Conservation (phyloP, 805 yeast species). For the Ogataea polymorpha region DNA sequence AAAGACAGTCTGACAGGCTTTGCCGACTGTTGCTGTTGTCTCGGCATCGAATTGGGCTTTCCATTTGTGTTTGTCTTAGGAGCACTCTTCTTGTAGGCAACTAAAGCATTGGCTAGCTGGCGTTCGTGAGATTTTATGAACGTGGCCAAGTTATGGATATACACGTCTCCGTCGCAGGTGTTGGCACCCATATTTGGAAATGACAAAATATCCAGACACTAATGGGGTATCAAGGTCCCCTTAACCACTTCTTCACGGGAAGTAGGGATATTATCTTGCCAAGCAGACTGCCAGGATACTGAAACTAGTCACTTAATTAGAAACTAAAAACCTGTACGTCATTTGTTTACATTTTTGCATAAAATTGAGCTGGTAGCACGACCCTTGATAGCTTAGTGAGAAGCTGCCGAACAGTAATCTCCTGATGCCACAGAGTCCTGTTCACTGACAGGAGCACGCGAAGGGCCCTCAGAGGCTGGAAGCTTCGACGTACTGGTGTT, state of each 20-base stretch:
- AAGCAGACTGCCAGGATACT: background rate
- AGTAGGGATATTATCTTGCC: constrained; percentile 3
- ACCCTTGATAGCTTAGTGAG: constrained; percentile 14
- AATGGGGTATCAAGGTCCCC: constrained; percentile 6
- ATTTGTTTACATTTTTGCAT: constrained; percentile 14
- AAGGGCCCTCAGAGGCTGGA: constrained; percentile 5
- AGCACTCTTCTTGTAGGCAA: constrained; percentile 47
- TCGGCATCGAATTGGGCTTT: constrained; percentile 8
- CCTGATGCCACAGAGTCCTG: constrained; percentile 18
- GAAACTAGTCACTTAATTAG: constrained; percentile 1
- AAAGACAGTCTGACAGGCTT: constrained; percentile 57
- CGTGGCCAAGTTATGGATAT: constrained; percentile 50
- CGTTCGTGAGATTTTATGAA: constrained; percentile 56
- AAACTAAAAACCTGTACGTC: constrained; percentile 9
- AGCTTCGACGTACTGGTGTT: constrained; percentile 14
- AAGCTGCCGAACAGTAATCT: constrained; percentile 18
- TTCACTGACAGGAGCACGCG: constrained; percentile 11
- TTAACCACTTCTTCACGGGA: constrained; percentile 8
- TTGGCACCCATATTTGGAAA: constrained; percentile 22
- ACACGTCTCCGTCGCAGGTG: constrained; percentile 55
- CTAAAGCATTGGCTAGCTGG: constrained; percentile 55
- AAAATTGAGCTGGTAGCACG: constrained; percentile 9
- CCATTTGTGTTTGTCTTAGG: constrained; percentile 12
- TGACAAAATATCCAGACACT: background rate
- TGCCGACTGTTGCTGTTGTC: constrained; percentile 16